Percentiles rank a stretch among this genome's conserved stretches.
These are phyloP conservation scores for Boletus barrowsii DNA, from an alignment of 768 basidiomycete species.

Conservation along the genomic window DNA sequence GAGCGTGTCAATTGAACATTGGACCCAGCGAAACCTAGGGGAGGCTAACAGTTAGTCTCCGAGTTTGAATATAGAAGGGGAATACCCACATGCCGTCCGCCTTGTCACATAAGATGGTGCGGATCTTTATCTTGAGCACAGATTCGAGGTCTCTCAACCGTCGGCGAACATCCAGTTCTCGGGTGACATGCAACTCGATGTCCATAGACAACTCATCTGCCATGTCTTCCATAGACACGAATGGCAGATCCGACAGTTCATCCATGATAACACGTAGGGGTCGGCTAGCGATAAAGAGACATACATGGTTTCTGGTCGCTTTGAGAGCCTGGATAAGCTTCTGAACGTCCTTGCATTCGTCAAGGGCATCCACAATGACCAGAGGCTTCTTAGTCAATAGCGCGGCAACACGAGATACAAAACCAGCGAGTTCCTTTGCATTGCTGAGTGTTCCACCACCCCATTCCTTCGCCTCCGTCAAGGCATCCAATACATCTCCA, in stretches of 20 bases:
- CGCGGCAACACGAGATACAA: not conserved
- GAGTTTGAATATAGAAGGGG: too few species aligned
- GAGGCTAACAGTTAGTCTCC: not conserved
- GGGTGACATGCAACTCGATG: not conserved
- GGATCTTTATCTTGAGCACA: not conserved
- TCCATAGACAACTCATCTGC: not conserved
- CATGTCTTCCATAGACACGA: not conserved
- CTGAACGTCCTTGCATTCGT: not conserved
- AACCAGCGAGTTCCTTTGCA: not conserved
- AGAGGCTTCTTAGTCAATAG: not conserved
- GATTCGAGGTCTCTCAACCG: not conserved
- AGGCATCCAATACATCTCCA: not conserved
- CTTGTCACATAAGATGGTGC: not conserved
- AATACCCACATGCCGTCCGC: not conserved
- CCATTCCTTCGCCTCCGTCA: not conserved
- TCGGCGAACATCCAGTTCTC: not conserved
- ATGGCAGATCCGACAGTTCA: not conserved
- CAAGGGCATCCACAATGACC: constrained; percentile 5
- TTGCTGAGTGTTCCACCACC: not conserved
- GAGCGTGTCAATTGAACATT: constrained; percentile 2
- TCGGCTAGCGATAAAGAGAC: not conserved
- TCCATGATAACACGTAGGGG: not conserved
- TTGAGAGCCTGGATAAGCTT: not conserved
- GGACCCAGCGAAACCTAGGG: constrained; percentile 2
- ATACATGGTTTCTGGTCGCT: not conserved